These are phyloP conservation scores for Microbotryum silenes-acaulis DNA, from an alignment of 1,284 basidiomycete species.

Conservation along the genomic window DNA sequence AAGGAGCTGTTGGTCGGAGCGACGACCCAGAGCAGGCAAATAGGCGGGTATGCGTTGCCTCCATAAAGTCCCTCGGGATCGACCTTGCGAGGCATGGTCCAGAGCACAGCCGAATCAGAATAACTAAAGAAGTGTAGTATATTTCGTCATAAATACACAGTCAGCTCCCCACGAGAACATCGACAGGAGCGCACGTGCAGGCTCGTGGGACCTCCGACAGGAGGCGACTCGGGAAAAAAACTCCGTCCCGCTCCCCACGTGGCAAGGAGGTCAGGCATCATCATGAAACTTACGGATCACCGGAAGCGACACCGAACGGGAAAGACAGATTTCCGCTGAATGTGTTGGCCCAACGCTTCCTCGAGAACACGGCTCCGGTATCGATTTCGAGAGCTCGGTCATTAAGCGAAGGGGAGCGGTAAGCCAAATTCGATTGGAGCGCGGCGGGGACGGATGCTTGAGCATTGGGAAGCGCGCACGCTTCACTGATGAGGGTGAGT, in stretches of 20 bases:
- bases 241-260: no score
- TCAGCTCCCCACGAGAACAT: neutral
- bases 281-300: slow-evolving; percentile 46
- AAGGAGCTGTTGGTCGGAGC: slow-evolving; percentile 48
- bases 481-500: no score
- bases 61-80: slow-evolving; percentile 7
- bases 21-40: slow-evolving; percentile 44
- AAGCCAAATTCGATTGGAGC: slow-evolving; percentile 29
- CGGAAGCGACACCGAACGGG: slow-evolving; percentile 46
- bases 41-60: slow-evolving; percentile 12
- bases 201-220: no score
- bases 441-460: neutral
- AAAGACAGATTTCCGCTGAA: slow-evolving; percentile 37
- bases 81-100: slow-evolving; percentile 45
- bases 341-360: slow-evolving; percentile 26
- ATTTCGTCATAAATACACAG: neutral
- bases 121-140: slow-evolving; percentile 33
- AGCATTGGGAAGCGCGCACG: no score
- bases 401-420: slow-evolving; percentile 35
- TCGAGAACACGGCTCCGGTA: slow-evolving; percentile 21
- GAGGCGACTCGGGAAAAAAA: no score
- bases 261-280: neutral
- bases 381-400: slow-evolving; percentile 28
- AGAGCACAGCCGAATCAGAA: slow-evolving; percentile 54
- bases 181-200: neutral